Conservation (phyloP, 139 green algal genomes). For the Closterium sp. region DNA sequence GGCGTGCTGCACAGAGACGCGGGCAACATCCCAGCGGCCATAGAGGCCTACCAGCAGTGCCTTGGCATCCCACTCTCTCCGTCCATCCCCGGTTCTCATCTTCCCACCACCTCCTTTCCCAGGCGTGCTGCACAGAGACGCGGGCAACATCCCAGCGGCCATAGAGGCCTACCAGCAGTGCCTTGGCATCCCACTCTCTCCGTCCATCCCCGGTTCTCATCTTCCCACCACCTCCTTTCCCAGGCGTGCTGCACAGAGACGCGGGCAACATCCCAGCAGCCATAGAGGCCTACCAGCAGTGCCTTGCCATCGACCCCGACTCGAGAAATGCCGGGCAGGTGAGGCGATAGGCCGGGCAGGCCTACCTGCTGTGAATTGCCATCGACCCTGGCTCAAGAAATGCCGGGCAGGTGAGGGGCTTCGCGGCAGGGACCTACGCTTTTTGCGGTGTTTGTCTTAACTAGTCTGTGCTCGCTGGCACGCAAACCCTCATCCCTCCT, state of each 20-base stretch:
- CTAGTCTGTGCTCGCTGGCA: too few species aligned
- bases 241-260: constrained; percentile 49
- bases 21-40: too few species aligned
- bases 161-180: constrained; percentile 78
- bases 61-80: too few species aligned
- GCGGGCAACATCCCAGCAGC: constrained; percentile 70
- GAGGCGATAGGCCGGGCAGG: background rate
- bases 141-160: constrained; percentile 69
- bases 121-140: too few species aligned
- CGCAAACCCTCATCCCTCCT: too few species aligned
- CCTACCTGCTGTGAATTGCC: constrained; percentile 38
- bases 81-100: too few species aligned
- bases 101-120: too few species aligned
- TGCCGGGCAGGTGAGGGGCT: constrained; percentile 28
- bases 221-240: background rate
- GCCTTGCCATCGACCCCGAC: constrained; percentile 61
- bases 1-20: too few species aligned
- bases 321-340: constrained; percentile 46
- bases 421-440: too few species aligned
- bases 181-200: constrained; percentile 44
- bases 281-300: constrained; percentile 75
- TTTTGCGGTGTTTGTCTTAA: too few species aligned
- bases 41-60: too few species aligned
- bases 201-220: background rate
- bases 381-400: constrained; percentile 42